A percentile compares a stretch with the other conserved stretches of the same genome.
Conservation (phyloP, 306 rosid genomes). For the Parietaria judaica region DNA sequence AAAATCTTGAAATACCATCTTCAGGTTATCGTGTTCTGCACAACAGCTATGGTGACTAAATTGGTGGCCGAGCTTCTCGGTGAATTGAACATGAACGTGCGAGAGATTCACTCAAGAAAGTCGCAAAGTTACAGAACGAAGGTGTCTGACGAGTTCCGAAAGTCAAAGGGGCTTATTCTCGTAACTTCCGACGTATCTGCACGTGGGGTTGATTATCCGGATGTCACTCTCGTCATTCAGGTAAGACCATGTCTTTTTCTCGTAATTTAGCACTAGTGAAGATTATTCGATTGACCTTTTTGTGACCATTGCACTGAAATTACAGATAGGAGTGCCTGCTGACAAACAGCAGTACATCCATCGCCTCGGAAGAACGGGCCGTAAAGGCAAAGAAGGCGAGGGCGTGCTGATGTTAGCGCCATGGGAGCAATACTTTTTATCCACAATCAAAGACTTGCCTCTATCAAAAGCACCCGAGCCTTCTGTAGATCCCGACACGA, state of each 20-base stretch:
- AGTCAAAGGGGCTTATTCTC: conserved; percentile 82
- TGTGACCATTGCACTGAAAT: conserved; percentile 1
- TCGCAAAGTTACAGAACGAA: conserved; percentile 82
- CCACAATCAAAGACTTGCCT: conserved; percentile 59
- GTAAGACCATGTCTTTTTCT: conserved; percentile 20
- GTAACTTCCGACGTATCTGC: conserved; percentile 98
- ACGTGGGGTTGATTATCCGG: conserved; percentile 97
- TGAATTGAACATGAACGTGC: conserved; percentile 77
- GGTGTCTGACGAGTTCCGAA: conserved; percentile 89
- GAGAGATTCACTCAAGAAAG: conserved; percentile 97
- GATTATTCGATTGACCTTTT: background rate
- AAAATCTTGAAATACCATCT: background rate
- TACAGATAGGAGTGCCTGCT: conserved; percentile 81
- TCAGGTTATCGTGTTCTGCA: conserved; percentile 94
- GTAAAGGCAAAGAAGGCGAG: conserved; percentile 90
- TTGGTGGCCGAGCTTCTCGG: conserved; percentile 80
- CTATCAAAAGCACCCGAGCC: conserved; percentile 53
- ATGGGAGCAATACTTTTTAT: conserved; percentile 89
- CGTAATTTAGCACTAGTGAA: background rate
- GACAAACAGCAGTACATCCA: conserved; percentile 88
- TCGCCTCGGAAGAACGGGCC: conserved; percentile 90
- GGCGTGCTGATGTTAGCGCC: conserved; percentile 82
- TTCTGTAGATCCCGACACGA: conserved; percentile 64
- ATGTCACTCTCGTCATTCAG: conserved; percentile 87
- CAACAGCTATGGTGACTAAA: conserved; percentile 93